Conservation (phyloP, 176 grass and related monocot genomes). For the Pontederia crassipes region DNA sequence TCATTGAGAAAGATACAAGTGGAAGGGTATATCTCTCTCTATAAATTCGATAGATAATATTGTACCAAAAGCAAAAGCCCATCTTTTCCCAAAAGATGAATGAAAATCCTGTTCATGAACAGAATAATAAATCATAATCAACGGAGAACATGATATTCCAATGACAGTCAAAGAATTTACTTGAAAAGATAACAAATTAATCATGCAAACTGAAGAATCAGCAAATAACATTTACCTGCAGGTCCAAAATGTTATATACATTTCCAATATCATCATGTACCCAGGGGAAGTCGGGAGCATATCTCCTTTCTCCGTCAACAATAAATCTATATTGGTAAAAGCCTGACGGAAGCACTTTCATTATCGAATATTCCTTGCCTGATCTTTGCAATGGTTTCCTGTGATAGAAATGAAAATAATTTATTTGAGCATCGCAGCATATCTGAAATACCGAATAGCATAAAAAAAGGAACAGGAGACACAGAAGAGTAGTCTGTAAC, state of each 20-base stretch:
- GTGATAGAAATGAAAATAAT: neutral
- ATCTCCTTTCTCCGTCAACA: slow-evolving; percentile 27
- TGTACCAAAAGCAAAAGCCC: too few relatives aligned
- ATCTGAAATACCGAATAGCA: neutral
- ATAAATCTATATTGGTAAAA: slow-evolving; percentile 31
- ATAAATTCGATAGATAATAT: too few relatives aligned
- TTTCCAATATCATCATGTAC: slow-evolving; percentile 17
- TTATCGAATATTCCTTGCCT: slow-evolving; percentile 21
- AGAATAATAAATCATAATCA: neutral
- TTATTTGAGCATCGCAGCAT: neutral
- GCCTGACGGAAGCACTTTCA: slow-evolving; percentile 26
- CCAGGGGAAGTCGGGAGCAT: slow-evolving; percentile 26
- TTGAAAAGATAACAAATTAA: neutral
- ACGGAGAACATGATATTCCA: neutral
- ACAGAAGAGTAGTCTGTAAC: neutral
- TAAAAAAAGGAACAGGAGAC: neutral
- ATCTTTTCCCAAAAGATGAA: too few relatives aligned
- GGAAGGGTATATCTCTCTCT: too few relatives aligned
- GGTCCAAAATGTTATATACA: slow-evolving; percentile 20
- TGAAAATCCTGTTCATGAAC: too few relatives aligned
- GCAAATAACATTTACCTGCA: slow-evolving; percentile 16
- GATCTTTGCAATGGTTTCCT: slow-evolving; percentile 27
- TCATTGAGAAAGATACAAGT: too few relatives aligned
- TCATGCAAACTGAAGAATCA: neutral
- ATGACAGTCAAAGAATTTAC: too few relatives aligned